phyloP scores from a whole-genome alignment of 345 rosid genomes.

The Brassica carinata region DNA sequence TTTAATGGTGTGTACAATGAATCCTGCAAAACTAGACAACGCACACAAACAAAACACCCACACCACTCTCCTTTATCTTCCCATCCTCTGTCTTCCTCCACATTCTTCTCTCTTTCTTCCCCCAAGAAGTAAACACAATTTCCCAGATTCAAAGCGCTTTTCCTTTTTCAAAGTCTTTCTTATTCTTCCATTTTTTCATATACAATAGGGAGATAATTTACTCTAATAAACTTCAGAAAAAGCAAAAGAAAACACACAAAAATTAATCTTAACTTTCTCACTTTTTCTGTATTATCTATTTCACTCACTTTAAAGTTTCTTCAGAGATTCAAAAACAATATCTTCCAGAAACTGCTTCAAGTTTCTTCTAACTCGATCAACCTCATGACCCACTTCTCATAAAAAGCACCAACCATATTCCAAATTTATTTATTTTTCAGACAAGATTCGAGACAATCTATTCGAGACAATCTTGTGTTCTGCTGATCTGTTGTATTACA shows the following conservation, averaged over 20 bases:
- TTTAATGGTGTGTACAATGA: neutral
- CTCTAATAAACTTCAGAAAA: neutral
- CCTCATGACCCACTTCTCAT: neutral
- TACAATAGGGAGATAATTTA: neutral
- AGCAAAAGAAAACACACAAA: neutral
- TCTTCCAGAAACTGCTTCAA: neutral
- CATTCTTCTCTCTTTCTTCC: constrained; percentile 9
- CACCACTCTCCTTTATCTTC: neutral
- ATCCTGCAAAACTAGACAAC: neutral
- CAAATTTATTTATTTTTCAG: neutral
- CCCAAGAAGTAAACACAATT: constrained; percentile 38
- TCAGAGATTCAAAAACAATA: neutral
- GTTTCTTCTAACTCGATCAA: neutral
- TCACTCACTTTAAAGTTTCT: constrained; percentile 33
- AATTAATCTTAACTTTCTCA: neutral
- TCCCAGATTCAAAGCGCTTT: constrained; percentile 33
- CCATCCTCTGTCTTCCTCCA: constrained; percentile 1
- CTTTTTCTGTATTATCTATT: constrained; percentile 15
- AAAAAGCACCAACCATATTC: neutral
- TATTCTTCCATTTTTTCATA: neutral
- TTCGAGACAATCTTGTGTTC: constrained; percentile 6
- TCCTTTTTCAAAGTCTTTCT: constrained; percentile 21
- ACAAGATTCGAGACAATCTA: neutral
- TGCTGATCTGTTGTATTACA: neutral
- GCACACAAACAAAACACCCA: neutral